Base-by-base conservation (phyloP, 1,284 basidiomycete genomes). In the Mycosarcoma maydis region DNA sequence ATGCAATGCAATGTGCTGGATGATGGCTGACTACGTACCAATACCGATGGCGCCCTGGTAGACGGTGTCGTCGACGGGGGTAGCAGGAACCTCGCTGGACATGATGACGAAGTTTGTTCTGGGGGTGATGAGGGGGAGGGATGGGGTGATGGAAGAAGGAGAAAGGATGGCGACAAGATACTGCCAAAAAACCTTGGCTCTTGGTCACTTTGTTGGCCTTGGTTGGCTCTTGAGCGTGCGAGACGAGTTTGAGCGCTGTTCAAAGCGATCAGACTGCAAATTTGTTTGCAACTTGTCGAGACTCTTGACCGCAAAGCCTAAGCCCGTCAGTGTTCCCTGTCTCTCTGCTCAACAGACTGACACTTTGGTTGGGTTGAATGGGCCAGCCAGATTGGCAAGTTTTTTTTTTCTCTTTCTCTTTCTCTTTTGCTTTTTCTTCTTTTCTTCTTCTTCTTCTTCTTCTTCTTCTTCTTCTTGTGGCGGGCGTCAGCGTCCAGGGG, bases 11-110 rank as follows among this genome's bases (percentile, higher is more conserved):
- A 20, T n/a, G 29, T 44, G n/a, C n/a, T n/a, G n/a, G n/a, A n/a
- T 16, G 30, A 30, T 33, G 29, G 14, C 34, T 8, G 24, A 10
- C n/a, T 44, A 83, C 83, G 54, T 60, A 85, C 84, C 92, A 83
- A 96, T 95, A 85, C 94, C 94, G 85, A 96, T 87, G 84, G 94
- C 94, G 85, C 94, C 94, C 83, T 95, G 92, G 85, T 90, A 97
- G 82, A 90, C 84, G 86, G 95, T 71, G 56, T 79, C 94, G 83
- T 95, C 93, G 72, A 73, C 74, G 58, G 68, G 74, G 55, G 74
- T 78, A 64, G 77, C 54, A 60, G 79, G 79, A 61, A 80, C 70
- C 72, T 81, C 79, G 61, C 58, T 76, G 66, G 78, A 74, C 78
- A 78, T 74, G 70, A 61, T 73, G 76, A 75, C 58, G 70, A 69